These are phyloP conservation scores for Suillus weaverae DNA, from an alignment of 768 basidiomycete genomes.

Conservation along the genomic window DNA sequence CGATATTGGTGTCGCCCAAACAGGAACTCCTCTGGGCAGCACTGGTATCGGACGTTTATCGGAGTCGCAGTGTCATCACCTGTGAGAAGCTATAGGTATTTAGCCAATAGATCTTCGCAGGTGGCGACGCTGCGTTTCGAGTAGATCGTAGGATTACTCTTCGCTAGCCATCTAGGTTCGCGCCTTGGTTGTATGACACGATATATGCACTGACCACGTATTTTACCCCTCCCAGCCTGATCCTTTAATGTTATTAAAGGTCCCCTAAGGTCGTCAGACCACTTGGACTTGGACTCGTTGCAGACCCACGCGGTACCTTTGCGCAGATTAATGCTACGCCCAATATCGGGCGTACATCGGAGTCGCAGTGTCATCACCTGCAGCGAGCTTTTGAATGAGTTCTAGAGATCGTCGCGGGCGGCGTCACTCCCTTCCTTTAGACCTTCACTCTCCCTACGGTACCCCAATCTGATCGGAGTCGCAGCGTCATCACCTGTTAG, in stretches of 20 bases:
- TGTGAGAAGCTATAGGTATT: background rate
- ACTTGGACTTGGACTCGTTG: background rate
- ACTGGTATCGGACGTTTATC: background rate
- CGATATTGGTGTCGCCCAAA: background rate
- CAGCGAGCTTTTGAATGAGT: too few species aligned
- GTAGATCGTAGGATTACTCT: background rate
- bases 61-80: background rate
- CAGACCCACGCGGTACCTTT: background rate
- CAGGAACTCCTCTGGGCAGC: background rate
- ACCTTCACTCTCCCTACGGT: background rate
- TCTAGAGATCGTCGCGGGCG: too few species aligned
- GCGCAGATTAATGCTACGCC: background rate
- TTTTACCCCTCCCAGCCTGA: background rate
- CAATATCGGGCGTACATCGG: background rate
- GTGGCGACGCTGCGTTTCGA: background rate
- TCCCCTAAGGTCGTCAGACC: background rate
- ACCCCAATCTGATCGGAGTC: background rate
- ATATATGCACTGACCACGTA: background rate
- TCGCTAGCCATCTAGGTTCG: background rate
- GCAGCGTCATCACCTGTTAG: background rate
- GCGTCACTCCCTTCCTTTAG: too few species aligned
- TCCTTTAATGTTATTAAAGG: background rate
- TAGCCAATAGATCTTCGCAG: background rate
- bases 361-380: background rate
- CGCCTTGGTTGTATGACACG: background rate